phyloP scores from a whole-genome alignment of 2,329 filamentous ascomycete genomes.

The Coleophoma cylindrospora region DNA sequence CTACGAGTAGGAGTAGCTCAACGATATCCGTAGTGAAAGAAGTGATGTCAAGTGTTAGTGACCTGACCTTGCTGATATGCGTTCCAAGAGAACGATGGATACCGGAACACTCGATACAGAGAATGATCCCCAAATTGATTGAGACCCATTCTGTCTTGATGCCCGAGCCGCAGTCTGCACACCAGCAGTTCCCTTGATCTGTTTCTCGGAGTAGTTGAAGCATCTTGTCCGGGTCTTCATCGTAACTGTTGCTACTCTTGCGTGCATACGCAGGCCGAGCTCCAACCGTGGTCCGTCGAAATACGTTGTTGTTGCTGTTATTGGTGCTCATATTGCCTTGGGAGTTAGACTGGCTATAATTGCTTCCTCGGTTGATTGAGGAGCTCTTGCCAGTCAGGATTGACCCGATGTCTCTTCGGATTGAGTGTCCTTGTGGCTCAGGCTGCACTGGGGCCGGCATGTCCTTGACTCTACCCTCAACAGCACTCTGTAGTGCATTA shows the following conservation, averaged over 20 bases:
- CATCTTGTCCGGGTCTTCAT: constrained; percentile 80
- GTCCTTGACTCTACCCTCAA: constrained; percentile 69
- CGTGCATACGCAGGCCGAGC: constrained; percentile 72
- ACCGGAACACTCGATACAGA: constrained; percentile 97
- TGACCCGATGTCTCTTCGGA: constrained; percentile 83
- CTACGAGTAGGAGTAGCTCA: constrained; percentile 84
- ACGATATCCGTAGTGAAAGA: constrained; percentile 97
- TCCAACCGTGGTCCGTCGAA: constrained; percentile 85
- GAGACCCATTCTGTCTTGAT: constrained; percentile 98
- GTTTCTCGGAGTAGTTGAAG: constrained; percentile 83
- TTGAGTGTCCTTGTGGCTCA: constrained; percentile 40
- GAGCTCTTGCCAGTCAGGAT: constrained; percentile 89
- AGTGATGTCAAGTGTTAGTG: constrained; percentile 88
- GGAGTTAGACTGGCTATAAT: constrained; percentile 45
- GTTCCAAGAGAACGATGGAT: constrained; percentile 95
- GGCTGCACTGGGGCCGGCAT: constrained; percentile 34
- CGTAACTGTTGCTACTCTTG: constrained; percentile 65
- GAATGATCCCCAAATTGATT: constrained; percentile 91
- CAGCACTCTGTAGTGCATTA: constrained; percentile 91
- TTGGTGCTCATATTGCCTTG: constrained; percentile 8
- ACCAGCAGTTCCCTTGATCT: constrained; percentile 89
- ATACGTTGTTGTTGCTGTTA: constrained; percentile 49
- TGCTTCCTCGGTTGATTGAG: constrained; percentile 48
- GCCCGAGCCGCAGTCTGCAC: constrained; percentile 88
- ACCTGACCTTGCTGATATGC: constrained; percentile 95